Conservation (phyloP, 2,329 filamentous ascomycete species). For the Dryadomyces quercivorus region DNA sequence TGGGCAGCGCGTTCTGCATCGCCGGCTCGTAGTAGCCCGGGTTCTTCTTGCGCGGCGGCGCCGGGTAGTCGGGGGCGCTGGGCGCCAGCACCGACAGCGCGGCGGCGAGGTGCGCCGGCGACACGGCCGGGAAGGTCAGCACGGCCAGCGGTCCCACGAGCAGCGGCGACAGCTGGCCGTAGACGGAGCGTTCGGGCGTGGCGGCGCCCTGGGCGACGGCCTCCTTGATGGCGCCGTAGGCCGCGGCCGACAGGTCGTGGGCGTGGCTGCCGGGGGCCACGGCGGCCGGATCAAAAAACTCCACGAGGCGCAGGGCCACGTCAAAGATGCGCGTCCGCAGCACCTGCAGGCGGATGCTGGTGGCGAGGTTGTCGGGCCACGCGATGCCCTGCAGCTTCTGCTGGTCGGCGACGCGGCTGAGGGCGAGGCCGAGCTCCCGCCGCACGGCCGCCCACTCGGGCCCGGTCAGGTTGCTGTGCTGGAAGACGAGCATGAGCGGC, state of each 20-base stretch:
- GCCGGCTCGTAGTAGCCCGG: constrained; percentile 70
- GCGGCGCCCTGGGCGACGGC: constrained; percentile 16
- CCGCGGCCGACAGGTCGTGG: constrained; percentile 42
- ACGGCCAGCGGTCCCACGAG: constrained; percentile 72
- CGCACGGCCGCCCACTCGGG: constrained; percentile 63
- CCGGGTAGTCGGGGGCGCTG: constrained; percentile 58
- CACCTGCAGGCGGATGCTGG: constrained; percentile 63
- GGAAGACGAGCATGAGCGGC: constrained; percentile 74
- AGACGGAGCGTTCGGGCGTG: constrained; percentile 26
- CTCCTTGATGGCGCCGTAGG: constrained; percentile 27
- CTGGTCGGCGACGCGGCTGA: constrained; percentile 25
- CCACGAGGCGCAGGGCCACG: constrained; percentile 71
- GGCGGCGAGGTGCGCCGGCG: constrained; percentile 71
- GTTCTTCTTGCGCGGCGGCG: constrained; percentile 61
- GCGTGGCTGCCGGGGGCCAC: constrained; percentile 24
- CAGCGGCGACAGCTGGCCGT: constrained; percentile 56
- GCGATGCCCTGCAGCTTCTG: constrained; percentile 4
- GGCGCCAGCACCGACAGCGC: constrained; percentile 71
- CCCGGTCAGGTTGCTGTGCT: constrained; percentile 57
- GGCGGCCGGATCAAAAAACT: constrained; percentile 56
- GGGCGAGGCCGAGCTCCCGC: constrained; percentile 47
- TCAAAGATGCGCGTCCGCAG: constrained; percentile 83
- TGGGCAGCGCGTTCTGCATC: constrained; percentile 73
- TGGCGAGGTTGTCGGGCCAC: constrained; percentile 34
- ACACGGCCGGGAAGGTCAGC: constrained; percentile 69